Evolutionary conservation across 2,329 filamentous ascomycete species (phyloP), one percentile per base, ranked within the genome.

Genomic region (Calonectria pteridis): DNA sequence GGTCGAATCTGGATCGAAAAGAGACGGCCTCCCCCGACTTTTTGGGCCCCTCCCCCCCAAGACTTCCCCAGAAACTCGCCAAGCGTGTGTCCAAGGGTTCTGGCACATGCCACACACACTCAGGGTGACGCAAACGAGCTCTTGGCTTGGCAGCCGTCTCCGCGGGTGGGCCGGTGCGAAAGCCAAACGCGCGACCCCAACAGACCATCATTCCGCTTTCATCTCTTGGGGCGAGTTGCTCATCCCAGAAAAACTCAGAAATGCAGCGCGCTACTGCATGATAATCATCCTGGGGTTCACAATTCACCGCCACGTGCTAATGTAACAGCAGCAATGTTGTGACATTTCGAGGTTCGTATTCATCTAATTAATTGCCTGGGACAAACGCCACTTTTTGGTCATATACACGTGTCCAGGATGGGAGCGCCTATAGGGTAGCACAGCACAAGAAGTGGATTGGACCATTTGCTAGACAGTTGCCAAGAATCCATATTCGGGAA

Each of bases 201-300:
- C 55, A 62, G 23, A 35, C 23, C 55, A 62, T 62, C 55, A 62
- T 62, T 62, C 55, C 55, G 26, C 35, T 62, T 62, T 62, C n/a
- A 35, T 62, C 23, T 26, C 33, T 13, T 35, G 33, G 18, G 4
- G 55, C 23, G 55, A 62, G 55, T 40, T 37, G 5, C 14, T 23
- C 33, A 37, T 62, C 33, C 33, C 33, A 37, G 40, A 26, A 33
- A 62, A n/a, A 13, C 10, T 26, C 9, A 10, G 14, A 40, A 18
- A 10, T 40, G 33, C 29, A 20, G n/a, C 26, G 31, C 53, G 55
- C 55, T 37, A 62, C 35, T 40, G 33, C 55, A 62, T 28, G 55
- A 62, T 62, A 40, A 62, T 23, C 55, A 62, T 40, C 37, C 23
- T 13, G 55, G 55, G 55, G 55, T 43, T 35, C 20, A 23, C n/a